Evolutionary conservation across 345 rosid species (phyloP), one percentile per base, ranked within the genome.

Genomic region (Gossypium australe): DNA sequence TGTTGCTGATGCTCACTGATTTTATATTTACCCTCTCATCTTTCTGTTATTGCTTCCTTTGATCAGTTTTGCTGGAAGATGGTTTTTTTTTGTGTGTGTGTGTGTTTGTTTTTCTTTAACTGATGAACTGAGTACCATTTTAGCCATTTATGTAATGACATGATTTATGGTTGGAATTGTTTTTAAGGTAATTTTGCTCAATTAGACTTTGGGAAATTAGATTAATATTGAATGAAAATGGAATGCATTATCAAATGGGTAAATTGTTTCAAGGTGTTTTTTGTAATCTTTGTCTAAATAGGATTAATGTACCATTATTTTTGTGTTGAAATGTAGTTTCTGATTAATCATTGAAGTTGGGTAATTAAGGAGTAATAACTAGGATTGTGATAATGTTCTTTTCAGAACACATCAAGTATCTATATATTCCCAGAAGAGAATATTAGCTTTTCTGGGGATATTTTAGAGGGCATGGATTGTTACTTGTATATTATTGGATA

Each of bases 161-260:
- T 41, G 64, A 71, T 56, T 38, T 71, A 38, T 57, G 53, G 52
- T 53, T 27, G 34, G 38, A 14, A 18, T 11, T 48, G 41, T n/a
- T 66, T 66, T 43, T 1, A 24, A 48, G 4, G 11, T 45, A 24
- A n/a, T 9, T 55, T 70, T 70, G 2, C 13, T 22, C 20, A 2
- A 14, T 16, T 47, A 22, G 12, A 47, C 12, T n/a, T 25, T 53
- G 53, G 48, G 62, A 70, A 38, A 62, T 10, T 53, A 12, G 63
- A 70, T 55, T 53, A 4, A 34, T 70, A 18, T 43, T 71, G 75
- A 56, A 18, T 71, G 72, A 61, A 62, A 27, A 57, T 60, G 18
- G 2, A 10, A 7, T 25, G 38, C 13, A 18, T 51, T 73, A 11
- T 34, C 9, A 56, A 38, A 29, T 53, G 48, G 47, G 18, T 71